Conservation (phyloP, 2,329 filamentous ascomycete genomes). For the Aspergillus clavatus region DNA sequence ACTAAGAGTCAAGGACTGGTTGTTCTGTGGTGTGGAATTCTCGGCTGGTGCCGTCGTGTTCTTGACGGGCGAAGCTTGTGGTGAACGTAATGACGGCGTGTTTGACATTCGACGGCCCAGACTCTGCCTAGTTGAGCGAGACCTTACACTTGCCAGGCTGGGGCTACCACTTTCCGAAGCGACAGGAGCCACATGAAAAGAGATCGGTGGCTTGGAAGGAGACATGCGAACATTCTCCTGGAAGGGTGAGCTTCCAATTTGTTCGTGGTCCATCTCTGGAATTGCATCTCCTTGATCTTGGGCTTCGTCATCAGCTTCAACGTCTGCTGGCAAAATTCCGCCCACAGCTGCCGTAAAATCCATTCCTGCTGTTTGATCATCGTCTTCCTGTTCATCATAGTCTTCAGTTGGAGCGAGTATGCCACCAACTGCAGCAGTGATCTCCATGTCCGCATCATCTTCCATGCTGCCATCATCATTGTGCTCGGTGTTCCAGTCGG, state of each 20-base stretch:
- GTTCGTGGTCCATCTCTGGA: conserved; percentile 50
- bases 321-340: conserved; percentile 51
- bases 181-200: conserved; percentile 35
- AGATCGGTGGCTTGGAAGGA: conserved; percentile 22
- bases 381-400: conserved; percentile 34
- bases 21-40: conserved; percentile 42
- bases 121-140: conserved; percentile 45
- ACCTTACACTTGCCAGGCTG: conserved; percentile 50
- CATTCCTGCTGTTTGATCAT: conserved; percentile 56
- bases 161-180: conserved; percentile 52
- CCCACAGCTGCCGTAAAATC: conserved; percentile 63
- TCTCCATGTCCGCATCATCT: conserved; percentile 54
- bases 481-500: conserved; percentile 24
- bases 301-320: conserved; percentile 38
- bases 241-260: conserved; percentile 46
- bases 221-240: conserved; percentile 32
- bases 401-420: conserved; percentile 40
- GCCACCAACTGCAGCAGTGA: conserved; percentile 47
- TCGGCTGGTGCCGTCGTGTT: conserved; percentile 37
- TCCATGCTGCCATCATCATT: conserved; percentile 25
- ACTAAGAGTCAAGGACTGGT: conserved; percentile 45
- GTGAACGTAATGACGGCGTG: conserved; percentile 39
- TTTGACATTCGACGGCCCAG: conserved; percentile 40
- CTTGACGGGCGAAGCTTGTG: conserved; percentile 38
- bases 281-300: conserved; percentile 57